Evolutionary conservation across 441 rosid genomes (phyloP).

Genomic region (Geranium incanum): DNA sequence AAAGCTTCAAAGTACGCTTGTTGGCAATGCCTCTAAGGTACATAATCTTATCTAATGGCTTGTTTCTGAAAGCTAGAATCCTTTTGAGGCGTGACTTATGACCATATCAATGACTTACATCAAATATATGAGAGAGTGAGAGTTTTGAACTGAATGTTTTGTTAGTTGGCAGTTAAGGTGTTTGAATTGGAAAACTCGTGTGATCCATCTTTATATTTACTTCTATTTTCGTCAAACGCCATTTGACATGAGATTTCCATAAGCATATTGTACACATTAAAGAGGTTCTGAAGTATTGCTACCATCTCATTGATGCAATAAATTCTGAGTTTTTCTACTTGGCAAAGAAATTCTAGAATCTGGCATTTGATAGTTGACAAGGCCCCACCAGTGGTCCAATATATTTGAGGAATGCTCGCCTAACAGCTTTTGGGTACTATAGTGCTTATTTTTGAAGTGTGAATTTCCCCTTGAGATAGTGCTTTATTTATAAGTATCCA

Average conservation of each 20-base stretch:
- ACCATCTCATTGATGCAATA: not conserved
- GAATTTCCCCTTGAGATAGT: not conserved
- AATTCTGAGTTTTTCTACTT: not conserved
- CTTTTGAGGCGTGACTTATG: not conserved
- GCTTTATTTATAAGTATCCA: no score
- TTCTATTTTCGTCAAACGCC: not conserved
- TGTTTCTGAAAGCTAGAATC: not conserved
- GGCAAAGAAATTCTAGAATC: not conserved
- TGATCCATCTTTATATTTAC: not conserved
- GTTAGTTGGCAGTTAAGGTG: not conserved
- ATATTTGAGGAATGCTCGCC: not conserved
- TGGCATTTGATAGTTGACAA: not conserved
- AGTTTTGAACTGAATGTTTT: not conserved
- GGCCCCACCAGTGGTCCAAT: not conserved
- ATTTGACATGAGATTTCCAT: not conserved
- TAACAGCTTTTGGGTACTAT: not conserved
- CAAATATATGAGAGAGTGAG: not conserved
- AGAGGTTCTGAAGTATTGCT: not conserved
- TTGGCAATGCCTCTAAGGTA: constrained; percentile 79
- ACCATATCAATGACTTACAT: not conserved
- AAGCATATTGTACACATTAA: not conserved
- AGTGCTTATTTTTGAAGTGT: not conserved
- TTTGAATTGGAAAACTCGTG: not conserved
- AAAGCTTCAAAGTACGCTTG: constrained; percentile 52
- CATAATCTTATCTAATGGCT: not conserved